Percentiles rank a stretch among this genome's conserved stretches.
Evolutionary conservation across 2,329 filamentous ascomycete species (phyloP).

Genomic region (Aspergillus floridensis): DNA sequence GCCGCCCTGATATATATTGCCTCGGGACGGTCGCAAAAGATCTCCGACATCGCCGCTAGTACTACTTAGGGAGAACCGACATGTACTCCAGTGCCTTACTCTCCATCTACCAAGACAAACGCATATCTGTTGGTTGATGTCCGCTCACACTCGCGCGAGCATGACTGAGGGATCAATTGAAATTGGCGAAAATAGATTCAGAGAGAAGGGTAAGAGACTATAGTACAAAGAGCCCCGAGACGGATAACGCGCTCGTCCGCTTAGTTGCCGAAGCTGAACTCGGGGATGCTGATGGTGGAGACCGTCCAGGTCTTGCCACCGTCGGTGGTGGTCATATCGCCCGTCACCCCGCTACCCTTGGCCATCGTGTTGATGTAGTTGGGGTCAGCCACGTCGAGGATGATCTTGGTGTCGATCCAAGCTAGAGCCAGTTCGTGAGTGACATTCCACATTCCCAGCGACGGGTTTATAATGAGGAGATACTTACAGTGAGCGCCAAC

Average conservation of each 20-base stretch:
- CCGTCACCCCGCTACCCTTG: constrained; percentile 42
- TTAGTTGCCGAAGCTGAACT: constrained; percentile 20
- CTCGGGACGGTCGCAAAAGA: too few relatives aligned
- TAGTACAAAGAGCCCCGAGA: background rate
- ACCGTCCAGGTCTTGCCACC: constrained; percentile 47
- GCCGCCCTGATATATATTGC: too few relatives aligned
- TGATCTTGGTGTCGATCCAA: constrained; percentile 45
- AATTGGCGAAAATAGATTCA: background rate
- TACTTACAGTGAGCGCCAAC: constrained; percentile 39
- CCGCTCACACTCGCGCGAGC: too few relatives aligned
- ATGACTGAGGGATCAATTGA: too few relatives aligned
- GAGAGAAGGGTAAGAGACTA: background rate
- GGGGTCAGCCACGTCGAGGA: constrained; percentile 24
- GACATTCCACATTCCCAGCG: background rate
- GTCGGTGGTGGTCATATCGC: constrained; percentile 41
- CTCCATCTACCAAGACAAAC: too few relatives aligned
- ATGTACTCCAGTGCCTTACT: too few relatives aligned
- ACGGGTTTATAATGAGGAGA: background rate
- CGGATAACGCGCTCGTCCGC: background rate
- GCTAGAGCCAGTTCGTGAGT: constrained; percentile 13
- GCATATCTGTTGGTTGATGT: too few relatives aligned
- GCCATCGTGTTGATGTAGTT: constrained; percentile 40
- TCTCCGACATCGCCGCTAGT: too few relatives aligned
- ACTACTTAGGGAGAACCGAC: too few relatives aligned
- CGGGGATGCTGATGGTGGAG: constrained; percentile 36